A percentile compares a stretch with the other conserved stretches of the same genome.
These are phyloP conservation scores for Trapa bicornis DNA, from an alignment of 345 rosid genomes.

Conservation along the genomic window DNA sequence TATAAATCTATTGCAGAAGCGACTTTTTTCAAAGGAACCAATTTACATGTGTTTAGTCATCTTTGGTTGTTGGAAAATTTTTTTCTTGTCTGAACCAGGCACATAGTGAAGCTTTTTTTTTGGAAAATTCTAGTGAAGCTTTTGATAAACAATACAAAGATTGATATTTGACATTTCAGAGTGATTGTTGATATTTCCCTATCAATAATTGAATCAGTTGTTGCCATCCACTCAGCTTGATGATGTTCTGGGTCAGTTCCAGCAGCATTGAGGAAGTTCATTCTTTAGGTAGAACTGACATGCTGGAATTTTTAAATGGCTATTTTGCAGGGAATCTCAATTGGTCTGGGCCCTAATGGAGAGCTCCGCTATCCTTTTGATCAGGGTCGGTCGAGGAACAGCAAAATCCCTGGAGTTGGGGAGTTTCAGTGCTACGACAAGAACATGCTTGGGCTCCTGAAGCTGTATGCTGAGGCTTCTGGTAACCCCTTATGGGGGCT, in stretches of 20 bases:
- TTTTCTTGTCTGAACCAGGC: too few species aligned
- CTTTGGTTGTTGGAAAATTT: too few species aligned
- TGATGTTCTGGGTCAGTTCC: not conserved
- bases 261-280: not conserved
- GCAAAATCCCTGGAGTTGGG: constrained; percentile 42
- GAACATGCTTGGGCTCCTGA: constrained; percentile 64
- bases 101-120: too few species aligned
- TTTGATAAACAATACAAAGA: not conserved
- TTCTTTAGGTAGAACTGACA: not conserved
- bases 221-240: not conserved
- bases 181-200: not conserved
- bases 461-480: constrained; percentile 48
- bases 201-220: not conserved
- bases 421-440: constrained; percentile 84
- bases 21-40: not conserved
- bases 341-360: constrained; percentile 84
- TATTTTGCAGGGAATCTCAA: constrained; percentile 54
- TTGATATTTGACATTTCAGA: too few species aligned
- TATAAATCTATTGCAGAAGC: too few species aligned
- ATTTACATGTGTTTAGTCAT: too few species aligned
- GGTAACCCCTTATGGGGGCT: constrained; percentile 89
- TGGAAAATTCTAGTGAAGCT: not conserved
- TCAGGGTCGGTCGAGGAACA: constrained; percentile 14
- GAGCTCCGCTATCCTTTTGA: constrained; percentile 80
- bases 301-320: constrained; percentile 1